phyloP scores from a whole-genome alignment of 2,329 filamentous ascomycete species.

The Fusarium brevicatenulatum region DNA sequence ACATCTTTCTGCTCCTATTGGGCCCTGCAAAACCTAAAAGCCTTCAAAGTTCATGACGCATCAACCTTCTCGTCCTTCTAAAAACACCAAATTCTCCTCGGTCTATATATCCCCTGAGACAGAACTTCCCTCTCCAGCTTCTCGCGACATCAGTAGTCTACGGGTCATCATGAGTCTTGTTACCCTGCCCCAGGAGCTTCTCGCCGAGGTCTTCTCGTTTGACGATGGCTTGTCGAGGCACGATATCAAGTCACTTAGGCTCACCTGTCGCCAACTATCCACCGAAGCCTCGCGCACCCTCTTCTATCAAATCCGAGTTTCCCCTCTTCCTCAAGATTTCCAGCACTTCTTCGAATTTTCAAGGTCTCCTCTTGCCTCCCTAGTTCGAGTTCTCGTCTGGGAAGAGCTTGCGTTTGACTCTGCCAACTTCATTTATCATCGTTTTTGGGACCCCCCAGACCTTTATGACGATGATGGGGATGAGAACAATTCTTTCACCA shows the following conservation, averaged over 20 bases:
- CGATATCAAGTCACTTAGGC: conserved; percentile 9
- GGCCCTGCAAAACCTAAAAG: not conserved
- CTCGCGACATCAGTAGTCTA: too few species aligned
- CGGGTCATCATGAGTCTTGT: not conserved
- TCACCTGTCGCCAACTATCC: not conserved
- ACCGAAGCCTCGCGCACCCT: not conserved
- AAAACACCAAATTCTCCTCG: not conserved
- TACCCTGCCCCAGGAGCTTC: not conserved
- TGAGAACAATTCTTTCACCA: not conserved
- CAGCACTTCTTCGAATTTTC: not conserved
- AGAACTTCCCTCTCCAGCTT: too few species aligned
- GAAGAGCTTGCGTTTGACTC: conserved; percentile 1
- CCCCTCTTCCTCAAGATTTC: not conserved
- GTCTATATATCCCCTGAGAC: fast-evolving
- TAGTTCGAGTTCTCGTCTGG: conserved; percentile 4
- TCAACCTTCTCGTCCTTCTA: not conserved
- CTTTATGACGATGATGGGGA: not conserved
- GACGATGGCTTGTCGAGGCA: not conserved
- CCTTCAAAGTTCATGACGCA: not conserved
- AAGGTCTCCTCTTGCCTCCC: not conserved
- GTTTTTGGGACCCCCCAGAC: too few species aligned
- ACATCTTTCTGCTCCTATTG: too few species aligned
- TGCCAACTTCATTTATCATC: fast-evolving
- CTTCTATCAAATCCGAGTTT: not conserved
- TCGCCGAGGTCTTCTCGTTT: not conserved